Base-by-base conservation (phyloP, 2,329 filamentous ascomycete genomes). In the Exophiala alcalophila region DNA sequence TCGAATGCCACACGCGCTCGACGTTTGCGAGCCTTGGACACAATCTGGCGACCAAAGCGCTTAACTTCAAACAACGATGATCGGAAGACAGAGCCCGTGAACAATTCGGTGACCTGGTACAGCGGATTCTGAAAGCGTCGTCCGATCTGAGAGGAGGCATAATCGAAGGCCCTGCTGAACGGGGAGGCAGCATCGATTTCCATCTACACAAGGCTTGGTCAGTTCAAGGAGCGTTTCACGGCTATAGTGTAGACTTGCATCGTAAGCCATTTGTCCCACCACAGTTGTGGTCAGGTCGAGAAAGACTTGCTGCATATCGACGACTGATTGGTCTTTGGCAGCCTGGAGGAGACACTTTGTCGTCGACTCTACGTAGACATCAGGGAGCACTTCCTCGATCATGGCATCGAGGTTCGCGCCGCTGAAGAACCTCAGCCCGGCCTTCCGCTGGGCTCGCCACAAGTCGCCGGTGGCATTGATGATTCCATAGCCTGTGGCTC, bases 251-350 rank as follows among this genome's bases (percentile, higher is more conserved):
- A n/a, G 9, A 53, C 62, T 53, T 59, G 69, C 72, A 57, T 80
- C 75, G 53, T 83, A 84, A 10, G 80, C 80, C 76, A 83, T 80
- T 48, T 72, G 72, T n/a, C 80, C 80, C 75, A 84, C 82, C 16
- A 83, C 57, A 44, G 78, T 71, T 15, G 79, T 83, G 1, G 80
- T 84, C 31, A 83, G 72, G 57, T 82, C 78, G 39, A 80, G 76
- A 31, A 83, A 74, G 2, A 79, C 64, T n/a, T 63, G 65, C 53
- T 83, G 77, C 33, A 84, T 59, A 56, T 84, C 77, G 2, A 81
- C 63, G 0, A 64, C 47, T 2, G 46, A 52, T 1, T 56, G 55
- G 0, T 58, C 55, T 0, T 58, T 57, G 2, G 54, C 60, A 21
- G 48, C 47, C 0, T 52, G 36, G 37, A 63, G 54, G 3, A 83